Evolutionary conservation across 2,329 filamentous ascomycete species (phyloP), one percentile per base, ranked within the genome.

Genomic region (Geosmithia morbida): DNA sequence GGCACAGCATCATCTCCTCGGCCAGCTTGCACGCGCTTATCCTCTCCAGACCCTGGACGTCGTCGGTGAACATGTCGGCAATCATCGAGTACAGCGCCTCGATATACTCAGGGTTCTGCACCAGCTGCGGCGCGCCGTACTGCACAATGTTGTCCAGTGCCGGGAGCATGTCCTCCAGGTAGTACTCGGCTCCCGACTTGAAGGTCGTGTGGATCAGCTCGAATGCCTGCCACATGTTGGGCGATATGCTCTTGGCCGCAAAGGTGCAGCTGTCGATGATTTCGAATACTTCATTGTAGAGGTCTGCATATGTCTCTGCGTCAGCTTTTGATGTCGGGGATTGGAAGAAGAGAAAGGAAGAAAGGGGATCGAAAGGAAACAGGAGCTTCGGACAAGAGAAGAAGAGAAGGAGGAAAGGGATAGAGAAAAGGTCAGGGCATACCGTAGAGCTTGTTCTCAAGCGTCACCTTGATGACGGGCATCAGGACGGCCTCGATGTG

Each of bases 181-280:
- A 98, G 43, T 97, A 78, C 69, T 98, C 90, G 37, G 90, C 92
- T 41, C 92, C 92, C 49, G 87, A 85, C 69, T 97, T 97, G 73
- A 98, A 98, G 1, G 90, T 96, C 54, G 86, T 80, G 67, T 97
- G 90, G 52, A 98, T 94, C 43, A 97, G 76, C 67, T 95, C 89
- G 62, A 98, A 98, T 2, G 92, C 90, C 65, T 90, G 83, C 92
- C 92, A 98, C 92, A 98, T 98, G 41, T 87, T 94, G 10, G 84
- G 80, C 1, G 92, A 96, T 55, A 98, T 97, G 49, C 79, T 78
- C 72, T 97, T 98, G 51, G 92, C 90, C 11, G 92, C 87, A 62
- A 97, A 98, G 7, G 92, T 98, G 72, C 92, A 98, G 72, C 88
- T 96, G 64, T 98, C 92, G 56, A 98, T 94, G 57, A 98, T 98